A percentile compares a stretch with the other conserved stretches of the same genome.
phyloP scores from a whole-genome alignment of 495 filamentous ascomycete genomes.

The Xylaria longipes region DNA sequence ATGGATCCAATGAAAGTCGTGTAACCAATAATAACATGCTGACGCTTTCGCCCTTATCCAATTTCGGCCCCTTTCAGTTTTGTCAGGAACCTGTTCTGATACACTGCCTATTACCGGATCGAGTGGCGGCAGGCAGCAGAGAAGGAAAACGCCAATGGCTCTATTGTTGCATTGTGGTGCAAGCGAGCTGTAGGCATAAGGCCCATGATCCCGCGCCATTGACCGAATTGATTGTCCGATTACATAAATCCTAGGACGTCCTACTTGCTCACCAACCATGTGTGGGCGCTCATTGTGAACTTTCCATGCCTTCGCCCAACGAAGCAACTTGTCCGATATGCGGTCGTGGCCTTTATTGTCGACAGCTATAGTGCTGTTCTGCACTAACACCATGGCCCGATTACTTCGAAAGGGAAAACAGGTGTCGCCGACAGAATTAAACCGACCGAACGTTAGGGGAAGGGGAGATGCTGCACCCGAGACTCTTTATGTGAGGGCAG shows the following conservation, averaged over 20 bases:
- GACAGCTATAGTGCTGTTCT: slow-evolving; percentile 4
- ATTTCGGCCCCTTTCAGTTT: neutral
- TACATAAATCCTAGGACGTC: neutral
- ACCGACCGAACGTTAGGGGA: neutral
- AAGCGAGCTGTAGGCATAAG: slow-evolving; percentile 2
- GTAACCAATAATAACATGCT: slow-evolving; percentile 3
- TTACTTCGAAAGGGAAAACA: neutral
- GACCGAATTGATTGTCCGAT: neutral
- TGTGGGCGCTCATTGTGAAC: neutral
- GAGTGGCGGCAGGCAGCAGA: neutral
- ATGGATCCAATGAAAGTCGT: neutral
- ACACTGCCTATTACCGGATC: neutral
- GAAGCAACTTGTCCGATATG: neutral
- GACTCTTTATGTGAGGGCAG: neutral
- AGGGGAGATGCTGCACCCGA: neutral
- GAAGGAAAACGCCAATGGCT: neutral
- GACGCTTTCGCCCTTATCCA: slow-evolving; percentile 4
- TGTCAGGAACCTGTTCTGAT: neutral
- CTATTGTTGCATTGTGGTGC: neutral
- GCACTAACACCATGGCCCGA: neutral
- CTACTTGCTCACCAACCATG: neutral
- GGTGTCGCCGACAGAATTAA: neutral
- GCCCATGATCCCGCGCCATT: neutral
- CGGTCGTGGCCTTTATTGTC: neutral
- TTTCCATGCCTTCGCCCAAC: neutral